Base-by-base conservation (phyloP, 2,329 filamentous ascomycete species). In the Neoarthrinium moseri region DNA sequence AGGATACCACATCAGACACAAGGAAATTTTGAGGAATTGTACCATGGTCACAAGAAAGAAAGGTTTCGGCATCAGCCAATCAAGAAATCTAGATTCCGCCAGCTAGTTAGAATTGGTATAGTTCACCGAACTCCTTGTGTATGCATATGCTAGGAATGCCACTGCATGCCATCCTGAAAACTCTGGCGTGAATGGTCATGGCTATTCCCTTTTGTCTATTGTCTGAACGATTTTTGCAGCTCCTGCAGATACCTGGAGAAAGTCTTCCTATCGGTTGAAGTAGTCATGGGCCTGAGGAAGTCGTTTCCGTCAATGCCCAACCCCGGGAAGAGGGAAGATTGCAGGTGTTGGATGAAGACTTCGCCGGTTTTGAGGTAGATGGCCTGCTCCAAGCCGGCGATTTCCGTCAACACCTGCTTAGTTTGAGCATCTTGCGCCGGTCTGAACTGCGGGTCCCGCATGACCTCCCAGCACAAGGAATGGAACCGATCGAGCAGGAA, bases 401-500 rank as follows among this genome's bases (percentile, higher is more conserved):
- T 90, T 71, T 99, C 94, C 45, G 83, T 84, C 30, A 99, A 78
- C 1, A 96, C 88, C 65, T 91, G 87, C 63, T 87, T 88, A 26
- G 88, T 88, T 70, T 96, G 91, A 2, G 91, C 91, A 63, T 99
- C 94, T 45, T 72, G 69, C 52, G 84, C 84, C 1, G 89, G 83
- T 53, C 87, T 87, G 75, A 97, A 96, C 17, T 78, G 78, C 5
- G 86, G 76, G 35, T 91, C 87, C 30, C 82, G 83, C 27, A 95
- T 82, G 6, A 97, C 84, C 32, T 89, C 87, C 94, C 94, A 99
- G 64, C 88, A 91, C 6, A 95, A 78, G 0, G 88, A 81, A 48
- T 95, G 92, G 71, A 99, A 96, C 18, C 87, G 82, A 34, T 88
- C 83, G 48, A 97, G 87, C 68, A 96, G 87, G 68, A 96, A 97